phyloP scores from a whole-genome alignment of 2,329 filamentous ascomycete genomes.

The Alternaria sp. region DNA sequence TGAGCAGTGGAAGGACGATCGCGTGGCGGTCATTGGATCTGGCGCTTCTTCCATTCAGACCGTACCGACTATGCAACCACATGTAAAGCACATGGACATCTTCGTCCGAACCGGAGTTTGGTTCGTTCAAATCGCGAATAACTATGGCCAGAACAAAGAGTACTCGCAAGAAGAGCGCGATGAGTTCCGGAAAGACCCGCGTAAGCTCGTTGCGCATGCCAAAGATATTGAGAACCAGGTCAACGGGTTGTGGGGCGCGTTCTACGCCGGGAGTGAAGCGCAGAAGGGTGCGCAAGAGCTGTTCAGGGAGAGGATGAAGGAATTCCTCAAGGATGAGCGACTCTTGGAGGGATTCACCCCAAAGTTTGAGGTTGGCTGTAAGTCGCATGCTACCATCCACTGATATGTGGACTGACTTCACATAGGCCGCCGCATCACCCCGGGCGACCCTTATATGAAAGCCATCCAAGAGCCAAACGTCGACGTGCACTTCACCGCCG shows the following conservation, averaged over 20 bases:
- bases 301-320: conserved; percentile 54
- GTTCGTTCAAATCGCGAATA: conserved; percentile 56
- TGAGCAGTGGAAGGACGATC: conserved; percentile 50
- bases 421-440: conserved; percentile 52
- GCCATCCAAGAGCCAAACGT: conserved; percentile 59
- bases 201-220: conserved; percentile 51
- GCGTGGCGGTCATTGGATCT: conserved; percentile 54
- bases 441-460: conserved; percentile 59
- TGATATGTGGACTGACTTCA: background rate
- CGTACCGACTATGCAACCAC: conserved; percentile 56
- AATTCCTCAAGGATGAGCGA: conserved; percentile 59
- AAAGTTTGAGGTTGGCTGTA: conserved; percentile 54
- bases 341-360: conserved; percentile 57
- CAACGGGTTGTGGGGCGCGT: conserved; percentile 56
- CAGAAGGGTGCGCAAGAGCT: conserved; percentile 50
- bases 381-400: background rate
- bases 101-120: conserved; percentile 56
- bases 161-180: conserved; percentile 53
- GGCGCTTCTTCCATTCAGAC: conserved; percentile 55
- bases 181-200: conserved; percentile 51
- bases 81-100: conserved; percentile 54
- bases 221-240: conserved; percentile 56
- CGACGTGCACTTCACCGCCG: conserved; percentile 58
- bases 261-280: conserved; percentile 51
- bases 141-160: conserved; percentile 53